Evolutionary conservation across 2,329 filamentous ascomycete genomes (phyloP).

Genomic region (Chrysoporthe deuterocubensis): DNA sequence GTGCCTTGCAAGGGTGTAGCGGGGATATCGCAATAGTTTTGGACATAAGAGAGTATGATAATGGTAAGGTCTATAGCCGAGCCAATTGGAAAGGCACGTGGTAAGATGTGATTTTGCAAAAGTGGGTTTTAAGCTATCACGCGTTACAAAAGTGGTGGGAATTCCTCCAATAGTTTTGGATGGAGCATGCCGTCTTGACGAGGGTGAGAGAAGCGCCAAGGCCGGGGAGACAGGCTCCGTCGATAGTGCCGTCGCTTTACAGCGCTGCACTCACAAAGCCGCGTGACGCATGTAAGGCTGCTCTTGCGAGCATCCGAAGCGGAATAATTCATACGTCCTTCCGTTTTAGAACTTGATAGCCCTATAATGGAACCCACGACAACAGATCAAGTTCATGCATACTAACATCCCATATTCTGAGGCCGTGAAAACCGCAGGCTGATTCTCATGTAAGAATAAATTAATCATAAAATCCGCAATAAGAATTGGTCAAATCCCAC

Average conservation of each 20-base stretch:
- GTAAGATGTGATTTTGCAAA: neutral
- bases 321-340: slow-evolving; percentile 8
- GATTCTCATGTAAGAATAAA: too few relatives aligned
- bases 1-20: neutral
- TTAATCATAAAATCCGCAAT: too few relatives aligned
- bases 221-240: neutral
- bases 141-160: neutral
- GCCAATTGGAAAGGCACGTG: neutral
- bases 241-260: slow-evolving; percentile 12
- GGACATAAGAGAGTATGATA: slow-evolving; percentile 1
- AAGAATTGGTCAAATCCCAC: too few relatives aligned
- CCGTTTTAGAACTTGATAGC: neutral
- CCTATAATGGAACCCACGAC: too few relatives aligned
- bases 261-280: neutral
- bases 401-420: too few relatives aligned
- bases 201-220: neutral
- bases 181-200: slow-evolving; percentile 5
- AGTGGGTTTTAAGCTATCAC: slow-evolving; percentile 11
- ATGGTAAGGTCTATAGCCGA: slow-evolving; percentile 9
- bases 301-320: slow-evolving; percentile 14
- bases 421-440: too few relatives aligned
- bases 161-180: slow-evolving; percentile 25
- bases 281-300: slow-evolving; percentile 15
- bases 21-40: slow-evolving; percentile 5
- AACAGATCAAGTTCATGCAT: too few relatives aligned